These are phyloP conservation scores for Aegilops bicornis DNA, from an alignment of 176 grass and related monocot species.

Conservation along the genomic window DNA sequence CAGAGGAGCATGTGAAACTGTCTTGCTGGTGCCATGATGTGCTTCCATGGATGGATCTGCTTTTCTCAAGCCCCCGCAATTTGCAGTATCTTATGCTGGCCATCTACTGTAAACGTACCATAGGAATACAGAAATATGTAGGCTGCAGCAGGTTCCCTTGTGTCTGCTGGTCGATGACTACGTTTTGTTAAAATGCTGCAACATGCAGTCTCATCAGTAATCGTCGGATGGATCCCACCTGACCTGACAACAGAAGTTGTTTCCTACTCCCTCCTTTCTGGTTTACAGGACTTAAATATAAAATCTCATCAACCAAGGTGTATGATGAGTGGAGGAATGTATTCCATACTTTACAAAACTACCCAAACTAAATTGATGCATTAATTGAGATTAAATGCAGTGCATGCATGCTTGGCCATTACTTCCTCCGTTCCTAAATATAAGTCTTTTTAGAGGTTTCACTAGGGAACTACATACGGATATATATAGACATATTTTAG, in stretches of 20 bases:
- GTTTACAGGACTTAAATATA: too few relatives aligned
- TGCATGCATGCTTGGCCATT: too few relatives aligned
- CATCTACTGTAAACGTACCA: background rate
- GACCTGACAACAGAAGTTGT: background rate
- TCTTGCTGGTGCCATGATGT: slow-evolving; percentile 3
- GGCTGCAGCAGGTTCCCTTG: background rate
- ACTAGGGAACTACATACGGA: too few relatives aligned
- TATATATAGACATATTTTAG: too few relatives aligned
- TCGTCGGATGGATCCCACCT: slow-evolving; percentile 34
- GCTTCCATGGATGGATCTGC: background rate
- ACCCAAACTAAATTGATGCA: too few relatives aligned
- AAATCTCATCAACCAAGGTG: too few relatives aligned
- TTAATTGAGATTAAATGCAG: too few relatives aligned
- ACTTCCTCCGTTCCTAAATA: too few relatives aligned
- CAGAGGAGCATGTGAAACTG: slow-evolving; percentile 17
- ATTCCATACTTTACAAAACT: too few relatives aligned
- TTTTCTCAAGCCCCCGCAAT: background rate
- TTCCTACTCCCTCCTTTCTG: background rate
- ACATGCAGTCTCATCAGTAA: background rate
- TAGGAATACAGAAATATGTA: background rate
- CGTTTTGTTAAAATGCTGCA: background rate
- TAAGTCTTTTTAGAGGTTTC: too few relatives aligned
- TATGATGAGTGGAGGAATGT: too few relatives aligned
- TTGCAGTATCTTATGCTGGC: background rate
- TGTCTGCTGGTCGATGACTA: background rate